A percentile compares a stretch with the other conserved stretches of the same genome.
These are phyloP conservation scores for Globisporangium radiosum DNA, from an alignment of 352 stramenopile genomes.

Conservation along the genomic window DNA sequence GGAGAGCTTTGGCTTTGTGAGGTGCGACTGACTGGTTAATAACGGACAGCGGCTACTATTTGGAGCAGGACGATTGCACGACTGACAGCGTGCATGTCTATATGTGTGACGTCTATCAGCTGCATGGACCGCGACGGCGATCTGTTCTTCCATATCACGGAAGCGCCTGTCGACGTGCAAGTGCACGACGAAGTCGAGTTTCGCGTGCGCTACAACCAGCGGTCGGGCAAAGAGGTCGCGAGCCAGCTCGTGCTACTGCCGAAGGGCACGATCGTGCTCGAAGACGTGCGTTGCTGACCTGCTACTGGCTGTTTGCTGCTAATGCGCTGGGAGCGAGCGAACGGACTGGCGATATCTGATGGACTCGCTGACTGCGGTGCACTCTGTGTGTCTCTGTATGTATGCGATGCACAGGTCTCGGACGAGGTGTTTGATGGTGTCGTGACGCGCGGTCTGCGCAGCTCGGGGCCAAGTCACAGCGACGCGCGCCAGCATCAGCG, in stretches of 20 bases:
- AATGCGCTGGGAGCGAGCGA: neutral
- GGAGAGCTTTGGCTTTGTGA: slow-evolving; percentile 55
- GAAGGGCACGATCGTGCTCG: slow-evolving; percentile 70
- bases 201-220: slow-evolving; percentile 64
- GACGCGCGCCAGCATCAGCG: slow-evolving; percentile 10
- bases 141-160: slow-evolving; percentile 79
- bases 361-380: neutral
- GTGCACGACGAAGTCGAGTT: slow-evolving; percentile 74
- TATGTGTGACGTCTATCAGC: slow-evolving; percentile 16
- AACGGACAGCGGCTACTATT: no score
- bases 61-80: no score
- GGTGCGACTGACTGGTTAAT: slow-evolving; percentile 1
- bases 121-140: slow-evolving; percentile 62
- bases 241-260: slow-evolving; percentile 54
- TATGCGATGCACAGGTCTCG: slow-evolving; percentile 15
- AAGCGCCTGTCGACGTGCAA: slow-evolving; percentile 61
- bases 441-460: slow-evolving; percentile 60
- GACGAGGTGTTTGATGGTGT: slow-evolving; percentile 51
- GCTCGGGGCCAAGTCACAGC: slow-evolving; percentile 16
- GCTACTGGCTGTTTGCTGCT: neutral
- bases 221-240: slow-evolving; percentile 67
- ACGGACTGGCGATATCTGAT: neutral
- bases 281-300: slow-evolving; percentile 29
- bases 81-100: slow-evolving; percentile 4
- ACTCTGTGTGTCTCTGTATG: neutral